A percentile compares a stretch with the other conserved stretches of the same genome.
These are phyloP conservation scores for Exophiala spinifera DNA, from an alignment of 2,329 filamentous ascomycete genomes.

Conservation along the genomic window DNA sequence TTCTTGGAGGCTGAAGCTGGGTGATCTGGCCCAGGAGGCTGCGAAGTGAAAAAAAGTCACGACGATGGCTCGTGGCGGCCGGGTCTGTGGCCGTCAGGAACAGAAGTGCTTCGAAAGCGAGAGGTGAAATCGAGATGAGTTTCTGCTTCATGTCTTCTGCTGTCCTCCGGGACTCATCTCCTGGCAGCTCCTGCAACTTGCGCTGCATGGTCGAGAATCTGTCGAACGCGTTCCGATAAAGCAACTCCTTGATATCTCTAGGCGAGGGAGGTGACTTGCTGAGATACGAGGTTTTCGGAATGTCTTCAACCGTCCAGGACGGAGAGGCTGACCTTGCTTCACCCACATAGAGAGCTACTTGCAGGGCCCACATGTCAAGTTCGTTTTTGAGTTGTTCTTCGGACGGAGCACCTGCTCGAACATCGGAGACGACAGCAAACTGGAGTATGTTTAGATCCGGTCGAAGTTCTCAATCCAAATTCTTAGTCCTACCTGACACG, in stretches of 20 bases:
- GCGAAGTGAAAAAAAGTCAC: conserved; percentile 62
- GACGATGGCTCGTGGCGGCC: conserved; percentile 51
- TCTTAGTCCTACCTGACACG: conserved; percentile 9
- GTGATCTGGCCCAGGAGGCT: conserved; percentile 45
- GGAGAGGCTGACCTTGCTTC: conserved; percentile 15
- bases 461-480: too few relatives aligned
- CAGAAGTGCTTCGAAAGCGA: conserved; percentile 27
- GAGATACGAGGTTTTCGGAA: conserved; percentile 23
- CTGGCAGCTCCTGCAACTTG: conserved; percentile 1
- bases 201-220: conserved; percentile 11
- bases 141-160: conserved; percentile 10
- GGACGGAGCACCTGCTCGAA: background rate
- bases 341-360: conserved; percentile 22
- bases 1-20: conserved; percentile 32
- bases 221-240: conserved; percentile 22
- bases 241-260: conserved; percentile 13
- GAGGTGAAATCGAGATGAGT: conserved; percentile 17
- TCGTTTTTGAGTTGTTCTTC: conserved; percentile 9
- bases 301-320: conserved; percentile 19
- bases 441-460: too few relatives aligned
- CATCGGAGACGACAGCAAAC: too few relatives aligned
- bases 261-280: conserved; percentile 10
- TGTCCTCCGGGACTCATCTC: background rate
- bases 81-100: conserved; percentile 13
- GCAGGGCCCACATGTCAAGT: conserved; percentile 12